Percentiles rank a stretch among this genome's conserved stretches.
Conservation (phyloP, 495 filamentous ascomycete species). For the Aspergillus incahuasiensis region DNA sequence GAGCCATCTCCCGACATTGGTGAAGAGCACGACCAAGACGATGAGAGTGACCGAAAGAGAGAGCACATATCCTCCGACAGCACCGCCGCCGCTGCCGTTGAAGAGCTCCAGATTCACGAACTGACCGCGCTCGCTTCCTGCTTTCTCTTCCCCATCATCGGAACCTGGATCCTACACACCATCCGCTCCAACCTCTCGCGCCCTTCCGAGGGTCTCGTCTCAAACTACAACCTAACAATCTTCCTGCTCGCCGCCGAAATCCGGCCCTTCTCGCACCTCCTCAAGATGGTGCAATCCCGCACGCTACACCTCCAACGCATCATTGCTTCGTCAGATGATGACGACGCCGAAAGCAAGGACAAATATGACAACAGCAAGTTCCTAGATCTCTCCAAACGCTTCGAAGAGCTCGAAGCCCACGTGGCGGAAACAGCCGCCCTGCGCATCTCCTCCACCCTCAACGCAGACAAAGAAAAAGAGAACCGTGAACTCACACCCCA, state of each 20-base stretch:
- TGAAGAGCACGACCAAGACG: background rate
- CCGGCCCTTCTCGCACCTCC: conserved; percentile 71
- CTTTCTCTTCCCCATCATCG: conserved; percentile 73
- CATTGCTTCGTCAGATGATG: conserved; percentile 48
- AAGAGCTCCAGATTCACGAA: conserved; percentile 71
- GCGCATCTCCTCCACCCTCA: conserved; percentile 18
- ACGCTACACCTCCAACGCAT: conserved; percentile 80
- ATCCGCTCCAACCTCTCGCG: conserved; percentile 72
- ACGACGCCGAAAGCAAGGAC: conserved; percentile 31
- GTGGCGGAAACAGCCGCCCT: conserved; percentile 38
- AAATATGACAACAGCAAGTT: conserved; percentile 41
- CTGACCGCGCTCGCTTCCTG: conserved; percentile 67
- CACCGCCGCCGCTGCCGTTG: conserved; percentile 38
- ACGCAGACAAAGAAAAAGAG: background rate
- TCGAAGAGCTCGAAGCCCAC: conserved; percentile 67
- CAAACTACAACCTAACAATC: conserved; percentile 89
- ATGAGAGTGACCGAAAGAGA: background rate
- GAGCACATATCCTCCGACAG: background rate
- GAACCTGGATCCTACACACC: conserved; percentile 72
- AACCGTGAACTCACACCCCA: conserved; percentile 10
- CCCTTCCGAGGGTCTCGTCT: conserved; percentile 81
- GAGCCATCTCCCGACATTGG: background rate
- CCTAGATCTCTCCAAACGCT: conserved; percentile 54
- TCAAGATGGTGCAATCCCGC: conserved; percentile 71
- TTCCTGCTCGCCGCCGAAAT: conserved; percentile 87